Evolutionary conservation across 106 monocot species (phyloP).

Genomic region (Platanthera guangdongensis): DNA sequence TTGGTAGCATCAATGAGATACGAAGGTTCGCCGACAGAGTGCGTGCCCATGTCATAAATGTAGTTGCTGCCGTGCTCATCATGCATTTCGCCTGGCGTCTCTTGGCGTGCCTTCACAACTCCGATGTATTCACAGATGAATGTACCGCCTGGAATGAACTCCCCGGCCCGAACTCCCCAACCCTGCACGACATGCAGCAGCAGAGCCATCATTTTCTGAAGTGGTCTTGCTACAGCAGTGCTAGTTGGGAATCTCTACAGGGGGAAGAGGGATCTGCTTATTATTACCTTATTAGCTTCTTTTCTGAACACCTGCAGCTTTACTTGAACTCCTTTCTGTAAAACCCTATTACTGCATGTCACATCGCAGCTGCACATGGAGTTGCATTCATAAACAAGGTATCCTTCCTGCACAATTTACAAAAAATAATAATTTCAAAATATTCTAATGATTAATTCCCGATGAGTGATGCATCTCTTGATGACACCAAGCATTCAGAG

Average conservation of each 20-base stretch:
- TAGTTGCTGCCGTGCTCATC: slow-evolving; percentile 46
- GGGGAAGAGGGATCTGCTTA: background rate
- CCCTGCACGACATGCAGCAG: slow-evolving; percentile 33
- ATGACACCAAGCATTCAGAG: too few species aligned
- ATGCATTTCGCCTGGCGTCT: too few species aligned
- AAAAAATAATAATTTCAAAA: background rate
- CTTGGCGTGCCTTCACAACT: slow-evolving; percentile 21
- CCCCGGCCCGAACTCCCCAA: slow-evolving; percentile 76
- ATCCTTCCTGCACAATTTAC: slow-evolving; percentile 54
- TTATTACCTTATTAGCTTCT: slow-evolving; percentile 53
- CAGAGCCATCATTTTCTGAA: too few species aligned
- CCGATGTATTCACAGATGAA: slow-evolving; percentile 91
- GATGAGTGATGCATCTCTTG: too few species aligned
- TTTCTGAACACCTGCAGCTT: slow-evolving; percentile 91
- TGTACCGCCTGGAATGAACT: slow-evolving; percentile 70
- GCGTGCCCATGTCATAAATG: slow-evolving; percentile 64
- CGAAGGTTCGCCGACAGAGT: slow-evolving; percentile 30
- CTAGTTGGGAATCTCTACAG: background rate
- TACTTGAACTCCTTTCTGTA: slow-evolving; percentile 81
- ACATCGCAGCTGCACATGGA: slow-evolving; percentile 71
- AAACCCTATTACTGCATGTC: slow-evolving; percentile 77
- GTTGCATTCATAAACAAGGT: slow-evolving; percentile 86
- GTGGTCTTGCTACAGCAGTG: too few species aligned
- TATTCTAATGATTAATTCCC: too few species aligned
- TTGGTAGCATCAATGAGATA: slow-evolving; percentile 73